phyloP scores from a whole-genome alignment of 2,329 filamentous ascomycete species.

The Apiospora saccharicola region DNA sequence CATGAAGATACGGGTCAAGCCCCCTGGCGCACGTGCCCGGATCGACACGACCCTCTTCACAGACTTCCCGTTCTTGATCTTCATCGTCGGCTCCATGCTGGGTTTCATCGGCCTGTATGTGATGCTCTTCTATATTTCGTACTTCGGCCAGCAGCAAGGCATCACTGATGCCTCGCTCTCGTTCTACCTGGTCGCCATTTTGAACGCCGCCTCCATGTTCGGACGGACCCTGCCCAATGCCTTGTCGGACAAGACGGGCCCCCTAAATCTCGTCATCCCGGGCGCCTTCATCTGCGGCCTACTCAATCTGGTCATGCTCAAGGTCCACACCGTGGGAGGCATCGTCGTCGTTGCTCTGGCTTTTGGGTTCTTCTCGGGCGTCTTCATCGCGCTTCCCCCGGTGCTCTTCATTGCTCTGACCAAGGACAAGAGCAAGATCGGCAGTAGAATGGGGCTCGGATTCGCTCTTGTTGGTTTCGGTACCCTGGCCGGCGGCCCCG shows the following conservation, averaged over 20 bases:
- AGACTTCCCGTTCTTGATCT: constrained; percentile 47
- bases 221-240: constrained; percentile 10
- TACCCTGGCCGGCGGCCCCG: constrained; percentile 71
- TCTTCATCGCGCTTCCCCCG: constrained; percentile 67
- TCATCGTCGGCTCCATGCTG: constrained; percentile 37
- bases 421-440: constrained; percentile 69
- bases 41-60: constrained; percentile 51
- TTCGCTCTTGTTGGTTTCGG: constrained; percentile 70
- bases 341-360: constrained; percentile 53
- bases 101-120: constrained; percentile 54
- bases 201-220: constrained; percentile 49
- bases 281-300: constrained; percentile 52
- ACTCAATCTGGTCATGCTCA: constrained; percentile 51
- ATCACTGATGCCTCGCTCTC: constrained; percentile 42
- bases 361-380: constrained; percentile 72
- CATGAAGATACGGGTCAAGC: constrained; percentile 47
- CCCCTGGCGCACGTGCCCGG: constrained; percentile 45
- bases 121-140: constrained; percentile 52
- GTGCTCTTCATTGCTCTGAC: constrained; percentile 72
- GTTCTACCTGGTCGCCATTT: constrained; percentile 61
- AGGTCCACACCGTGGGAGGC: constrained; percentile 54
- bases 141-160: constrained; percentile 35
- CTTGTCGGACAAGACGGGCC: constrained; percentile 38
- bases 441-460: constrained; percentile 69
- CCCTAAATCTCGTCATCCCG: constrained; percentile 53